Evolutionary conservation across 1,139 yeast genomes (phyloP).

Genomic region (Debaryomyces robertsiae): DNA sequence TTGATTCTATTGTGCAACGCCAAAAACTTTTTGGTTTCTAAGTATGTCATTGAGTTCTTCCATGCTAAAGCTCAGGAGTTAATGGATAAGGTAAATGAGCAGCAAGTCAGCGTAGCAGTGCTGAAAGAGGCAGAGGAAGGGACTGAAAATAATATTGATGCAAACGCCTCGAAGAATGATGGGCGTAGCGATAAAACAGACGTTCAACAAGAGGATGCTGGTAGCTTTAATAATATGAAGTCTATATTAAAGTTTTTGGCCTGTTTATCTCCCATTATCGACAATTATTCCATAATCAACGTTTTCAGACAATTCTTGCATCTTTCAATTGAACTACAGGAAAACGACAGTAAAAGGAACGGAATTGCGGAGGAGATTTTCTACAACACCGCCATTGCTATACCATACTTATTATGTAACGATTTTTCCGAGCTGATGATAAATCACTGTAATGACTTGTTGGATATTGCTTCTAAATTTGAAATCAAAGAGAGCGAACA

Average conservation of each 20-base stretch:
- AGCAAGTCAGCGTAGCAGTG: not conserved
- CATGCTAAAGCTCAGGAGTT: constrained; percentile 62
- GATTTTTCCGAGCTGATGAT: constrained; percentile 38
- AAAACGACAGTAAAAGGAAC: constrained; percentile 37
- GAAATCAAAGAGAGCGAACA: constrained; percentile 24
- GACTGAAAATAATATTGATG: constrained; percentile 3
- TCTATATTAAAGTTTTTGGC: constrained; percentile 71
- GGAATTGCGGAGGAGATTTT: constrained; percentile 72
- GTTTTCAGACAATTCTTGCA: constrained; percentile 59
- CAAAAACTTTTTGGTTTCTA: constrained; percentile 67
- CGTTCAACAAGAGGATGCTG: constrained; percentile 47
- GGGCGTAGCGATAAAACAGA: constrained; percentile 12
- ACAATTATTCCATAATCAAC: constrained; percentile 51
- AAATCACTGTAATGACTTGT: constrained; percentile 42
- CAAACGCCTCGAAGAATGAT: constrained; percentile 17
- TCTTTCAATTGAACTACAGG: constrained; percentile 59
- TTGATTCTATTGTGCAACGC: constrained; percentile 70
- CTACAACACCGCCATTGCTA: constrained; percentile 61
- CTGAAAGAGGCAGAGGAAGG: constrained; percentile 20
- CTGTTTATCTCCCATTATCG: constrained; percentile 61
- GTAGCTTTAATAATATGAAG: constrained; percentile 74
- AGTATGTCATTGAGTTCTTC: constrained; percentile 67
- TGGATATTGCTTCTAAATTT: constrained; percentile 48
- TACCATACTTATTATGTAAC: constrained; percentile 68
- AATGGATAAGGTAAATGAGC: constrained; percentile 33